Conservation (phyloP, 768 basidiomycete species). For the Heimioporus sp. region DNA sequence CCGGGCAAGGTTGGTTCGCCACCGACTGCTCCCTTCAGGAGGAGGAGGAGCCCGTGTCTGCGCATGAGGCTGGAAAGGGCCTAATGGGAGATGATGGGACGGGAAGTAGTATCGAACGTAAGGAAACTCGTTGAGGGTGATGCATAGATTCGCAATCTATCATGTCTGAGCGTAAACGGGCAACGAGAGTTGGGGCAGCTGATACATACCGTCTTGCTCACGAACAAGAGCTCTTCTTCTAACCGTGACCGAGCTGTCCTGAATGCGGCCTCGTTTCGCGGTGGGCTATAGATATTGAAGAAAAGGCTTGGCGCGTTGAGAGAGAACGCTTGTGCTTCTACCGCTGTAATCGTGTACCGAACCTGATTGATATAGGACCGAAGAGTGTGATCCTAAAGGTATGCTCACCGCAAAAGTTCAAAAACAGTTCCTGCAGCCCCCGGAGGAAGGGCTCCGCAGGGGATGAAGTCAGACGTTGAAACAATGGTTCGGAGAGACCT, state of each 20-base stretch:
- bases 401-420: slow-evolving; percentile 88
- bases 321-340: slow-evolving; percentile 85
- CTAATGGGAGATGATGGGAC: slow-evolving; percentile 76
- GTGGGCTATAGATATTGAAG: slow-evolving; percentile 87
- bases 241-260: slow-evolving; percentile 69
- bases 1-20: slow-evolving; percentile 80
- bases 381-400: not conserved
- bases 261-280: slow-evolving; percentile 65
- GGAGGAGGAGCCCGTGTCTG: slow-evolving; percentile 68
- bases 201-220: slow-evolving; percentile 56
- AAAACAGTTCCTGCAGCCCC: slow-evolving; percentile 79
- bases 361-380: slow-evolving; percentile 8
- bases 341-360: slow-evolving; percentile 45
- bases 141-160: slow-evolving; percentile 86
- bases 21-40: slow-evolving; percentile 60
- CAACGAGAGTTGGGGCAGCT: not conserved
- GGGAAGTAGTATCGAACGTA: slow-evolving; percentile 92
- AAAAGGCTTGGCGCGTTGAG: slow-evolving; percentile 75
- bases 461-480: slow-evolving; percentile 71
- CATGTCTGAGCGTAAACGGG: slow-evolving; percentile 1
- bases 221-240: slow-evolving; percentile 83
- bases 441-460: slow-evolving; percentile 77
- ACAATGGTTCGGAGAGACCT: slow-evolving; percentile 80
- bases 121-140: slow-evolving; percentile 89
- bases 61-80: slow-evolving; percentile 69